Base-by-base conservation (phyloP, 352 stramenopile species). In the Pythium phragmitis region DNA sequence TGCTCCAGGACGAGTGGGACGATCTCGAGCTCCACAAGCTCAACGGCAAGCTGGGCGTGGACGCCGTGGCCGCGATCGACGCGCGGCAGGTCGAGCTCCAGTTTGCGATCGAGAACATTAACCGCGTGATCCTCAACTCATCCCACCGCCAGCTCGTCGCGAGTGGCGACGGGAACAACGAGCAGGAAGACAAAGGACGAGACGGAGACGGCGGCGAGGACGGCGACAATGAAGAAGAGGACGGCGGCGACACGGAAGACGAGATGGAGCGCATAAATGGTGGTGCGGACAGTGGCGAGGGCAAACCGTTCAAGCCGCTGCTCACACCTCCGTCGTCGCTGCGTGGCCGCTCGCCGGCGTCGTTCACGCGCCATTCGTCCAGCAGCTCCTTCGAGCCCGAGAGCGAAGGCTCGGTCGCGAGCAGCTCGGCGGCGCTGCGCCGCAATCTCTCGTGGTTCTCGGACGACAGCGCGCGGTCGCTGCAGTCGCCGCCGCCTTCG, bases 51-150 rank as follows among this genome's bases (percentile, higher is more conserved):
- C 16, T 9, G 21, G 26, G 47, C 0, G 48, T 34, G 3, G 54
- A 50, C 19, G 39, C 37, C 4, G 42, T 77, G 0, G 70, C 75
- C 13, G 69, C 73, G 8, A 70, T 89, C 0, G 67, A 87, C 7
- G 80, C 82, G 58, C 78, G 81, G 1, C 79, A 90, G 52, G 78
- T 79, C 65, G 84, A 92, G 68, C 78, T 92, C 43, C 74, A 84
- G 43, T 92, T 89, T 26, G 81, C 84, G 26, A 88, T 92, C 53
- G 82, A 87, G 62, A 92, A 92, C 63, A 89, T 92, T 56, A 88
- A 91, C 47, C 70, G 80, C 26, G 82, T 88, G 45, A 92, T 92
- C 30, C 62, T 92, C 30, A 92, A 92, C 65, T 89, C 83, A 17
- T 79, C 77, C 6, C 57, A 63, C 36, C 67, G 60, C 50, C 60